Conservation (phyloP, 257 asterid species). For the Scutellaria galericulata region DNA sequence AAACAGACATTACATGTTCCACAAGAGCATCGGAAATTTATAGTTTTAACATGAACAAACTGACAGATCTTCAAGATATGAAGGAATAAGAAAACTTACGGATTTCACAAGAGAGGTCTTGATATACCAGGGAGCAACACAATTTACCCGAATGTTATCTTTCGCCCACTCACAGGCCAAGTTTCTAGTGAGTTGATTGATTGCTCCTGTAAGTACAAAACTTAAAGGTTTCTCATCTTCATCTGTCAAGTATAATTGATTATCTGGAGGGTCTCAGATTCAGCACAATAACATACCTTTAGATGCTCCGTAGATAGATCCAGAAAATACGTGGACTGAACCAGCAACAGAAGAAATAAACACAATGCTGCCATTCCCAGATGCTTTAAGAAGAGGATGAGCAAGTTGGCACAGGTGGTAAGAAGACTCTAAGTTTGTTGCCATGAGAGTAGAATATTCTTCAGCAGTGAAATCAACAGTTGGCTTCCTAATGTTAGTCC, state of each 20-base stretch:
- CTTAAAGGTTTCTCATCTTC: slow-evolving; percentile 11
- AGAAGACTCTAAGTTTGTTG: slow-evolving; percentile 85
- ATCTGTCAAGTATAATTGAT: slow-evolving; percentile 20
- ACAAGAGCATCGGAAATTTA: background rate
- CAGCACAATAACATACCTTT: slow-evolving; percentile 56
- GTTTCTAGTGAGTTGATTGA: slow-evolving; percentile 87
- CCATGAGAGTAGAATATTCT: slow-evolving; percentile 70
- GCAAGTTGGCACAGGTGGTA: slow-evolving; percentile 87
- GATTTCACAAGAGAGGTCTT: slow-evolving; percentile 75
- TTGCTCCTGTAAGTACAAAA: slow-evolving; percentile 67
- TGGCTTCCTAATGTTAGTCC: slow-evolving; percentile 87
- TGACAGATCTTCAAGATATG: slow-evolving; percentile 19
- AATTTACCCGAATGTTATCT: slow-evolving; percentile 86
- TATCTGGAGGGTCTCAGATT: slow-evolving; percentile 2
- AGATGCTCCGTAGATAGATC: slow-evolving; percentile 92
- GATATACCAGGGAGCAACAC: slow-evolving; percentile 95
- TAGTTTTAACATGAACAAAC: slow-evolving; percentile 19
- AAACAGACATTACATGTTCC: background rate
- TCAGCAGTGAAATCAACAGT: slow-evolving; percentile 80
- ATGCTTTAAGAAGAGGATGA: slow-evolving; percentile 85
- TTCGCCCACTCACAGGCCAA: slow-evolving; percentile 98
- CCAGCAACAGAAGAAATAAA: slow-evolving; percentile 91
- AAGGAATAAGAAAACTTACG: slow-evolving; percentile 51
- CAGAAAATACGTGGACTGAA: slow-evolving; percentile 61
- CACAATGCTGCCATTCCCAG: slow-evolving; percentile 75